Conservation (phyloP, 495 filamentous ascomycete genomes). For the Xylaria curta region DNA sequence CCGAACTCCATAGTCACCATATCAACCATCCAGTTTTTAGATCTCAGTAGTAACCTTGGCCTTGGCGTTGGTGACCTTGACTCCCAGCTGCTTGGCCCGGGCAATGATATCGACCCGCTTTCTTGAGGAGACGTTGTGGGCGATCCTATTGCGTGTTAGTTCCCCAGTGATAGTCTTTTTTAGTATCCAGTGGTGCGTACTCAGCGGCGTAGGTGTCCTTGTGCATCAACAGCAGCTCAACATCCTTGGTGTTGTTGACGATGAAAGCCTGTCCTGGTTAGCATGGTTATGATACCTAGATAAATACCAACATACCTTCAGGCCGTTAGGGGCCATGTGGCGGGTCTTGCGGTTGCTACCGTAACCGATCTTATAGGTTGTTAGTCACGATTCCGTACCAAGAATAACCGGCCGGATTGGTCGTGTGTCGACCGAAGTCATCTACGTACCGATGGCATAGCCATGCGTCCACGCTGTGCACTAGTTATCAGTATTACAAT, state of each 20-base stretch:
- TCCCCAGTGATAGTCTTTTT: slow-evolving; percentile 12
- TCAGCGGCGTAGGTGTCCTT: slow-evolving; percentile 98
- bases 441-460: slow-evolving; percentile 94
- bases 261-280: slow-evolving; percentile 71
- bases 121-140: slow-evolving; percentile 93
- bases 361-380: slow-evolving; percentile 75
- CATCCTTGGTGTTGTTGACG: slow-evolving; percentile 92
- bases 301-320: slow-evolving; percentile 66
- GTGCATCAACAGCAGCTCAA: slow-evolving; percentile 99
- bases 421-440: neutral
- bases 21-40: slow-evolving; percentile 57
- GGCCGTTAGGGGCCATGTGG: slow-evolving; percentile 98
- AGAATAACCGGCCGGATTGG: neutral
- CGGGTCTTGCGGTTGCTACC: slow-evolving; percentile 98
- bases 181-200: slow-evolving; percentile 62
- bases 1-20: slow-evolving; percentile 38
- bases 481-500: slow-evolving; percentile 5
- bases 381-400: neutral
- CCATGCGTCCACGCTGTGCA: slow-evolving; percentile 75
- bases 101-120: slow-evolving; percentile 97
- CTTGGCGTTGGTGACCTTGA: slow-evolving; percentile 99
- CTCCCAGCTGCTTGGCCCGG: slow-evolving; percentile 93
- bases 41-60: slow-evolving; percentile 97
- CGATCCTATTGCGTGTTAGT: slow-evolving; percentile 70
- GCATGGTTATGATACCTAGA: neutral